phyloP scores from a whole-genome alignment of 306 rosid species.

The Oxytropis ochrocephala region DNA sequence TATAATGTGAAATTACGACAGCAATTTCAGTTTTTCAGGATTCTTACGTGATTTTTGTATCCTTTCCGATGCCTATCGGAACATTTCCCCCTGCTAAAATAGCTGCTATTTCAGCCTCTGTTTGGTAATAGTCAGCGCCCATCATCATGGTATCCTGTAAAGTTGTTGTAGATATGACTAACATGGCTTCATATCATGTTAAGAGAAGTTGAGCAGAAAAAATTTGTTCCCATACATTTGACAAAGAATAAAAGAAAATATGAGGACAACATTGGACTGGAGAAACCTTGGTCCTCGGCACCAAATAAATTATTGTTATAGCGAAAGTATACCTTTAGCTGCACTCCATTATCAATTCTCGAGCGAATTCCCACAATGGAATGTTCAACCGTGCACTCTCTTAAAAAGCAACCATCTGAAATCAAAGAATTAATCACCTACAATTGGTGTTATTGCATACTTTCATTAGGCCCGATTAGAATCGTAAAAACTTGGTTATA shows the following conservation, averaged over 20 bases:
- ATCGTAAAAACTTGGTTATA: neutral
- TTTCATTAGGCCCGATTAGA: constrained; percentile 25
- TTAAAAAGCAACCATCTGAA: constrained; percentile 50
- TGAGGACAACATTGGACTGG: neutral
- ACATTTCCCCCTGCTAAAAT: constrained; percentile 32
- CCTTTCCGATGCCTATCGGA: constrained; percentile 46
- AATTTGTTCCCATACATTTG: neutral
- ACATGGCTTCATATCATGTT: constrained; percentile 3
- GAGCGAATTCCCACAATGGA: constrained; percentile 52
- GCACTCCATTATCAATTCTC: constrained; percentile 36
- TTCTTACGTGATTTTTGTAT: constrained; percentile 40
- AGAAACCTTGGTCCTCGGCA: neutral
- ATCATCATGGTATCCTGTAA: constrained; percentile 45
- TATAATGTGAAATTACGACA: neutral
- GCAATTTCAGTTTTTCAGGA: constrained; percentile 2
- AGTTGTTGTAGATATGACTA: neutral
- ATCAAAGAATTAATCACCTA: constrained; percentile 45
- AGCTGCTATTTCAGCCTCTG: constrained; percentile 37
- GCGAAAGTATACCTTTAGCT: constrained; percentile 24
- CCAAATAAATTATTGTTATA: neutral
- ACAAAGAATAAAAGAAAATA: neutral
- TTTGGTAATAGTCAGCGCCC: constrained; percentile 45
- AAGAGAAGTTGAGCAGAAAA: neutral
- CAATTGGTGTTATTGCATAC: constrained; percentile 27
- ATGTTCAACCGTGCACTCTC: constrained; percentile 36